Evolutionary conservation across 2,329 filamentous ascomycete genomes (phyloP).

Genomic region (Fusarium solani-melongenae): DNA sequence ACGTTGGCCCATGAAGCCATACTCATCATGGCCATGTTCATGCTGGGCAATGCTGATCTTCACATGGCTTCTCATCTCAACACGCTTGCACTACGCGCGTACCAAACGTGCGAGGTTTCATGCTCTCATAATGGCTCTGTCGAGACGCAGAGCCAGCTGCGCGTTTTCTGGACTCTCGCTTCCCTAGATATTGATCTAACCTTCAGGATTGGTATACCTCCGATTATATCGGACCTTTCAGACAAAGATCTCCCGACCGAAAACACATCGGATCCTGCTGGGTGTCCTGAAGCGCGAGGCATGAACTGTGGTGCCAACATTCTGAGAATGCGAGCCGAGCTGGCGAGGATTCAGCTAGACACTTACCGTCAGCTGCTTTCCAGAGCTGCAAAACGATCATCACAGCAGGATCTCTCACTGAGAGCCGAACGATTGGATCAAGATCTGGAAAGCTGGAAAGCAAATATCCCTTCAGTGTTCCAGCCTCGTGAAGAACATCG

Average conservation of each 20-base stretch:
- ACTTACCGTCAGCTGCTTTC: neutral
- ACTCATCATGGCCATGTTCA: neutral
- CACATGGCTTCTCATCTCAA: neutral
- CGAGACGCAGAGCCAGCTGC: neutral
- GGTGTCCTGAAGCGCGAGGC: neutral
- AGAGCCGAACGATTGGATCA: neutral
- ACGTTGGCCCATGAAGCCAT: neutral
- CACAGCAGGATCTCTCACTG: neutral
- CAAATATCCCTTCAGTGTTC: neutral
- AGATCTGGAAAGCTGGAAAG: neutral
- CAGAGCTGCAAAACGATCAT: neutral
- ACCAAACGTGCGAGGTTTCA: neutral
- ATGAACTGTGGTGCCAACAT: neutral
- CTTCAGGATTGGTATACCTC: neutral
- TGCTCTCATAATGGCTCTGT: neutral
- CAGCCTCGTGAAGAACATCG: neutral
- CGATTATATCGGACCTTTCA: neutral
- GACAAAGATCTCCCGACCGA: neutral
- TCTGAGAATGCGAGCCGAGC: neutral
- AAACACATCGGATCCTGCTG: neutral
- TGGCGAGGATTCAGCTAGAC: neutral
- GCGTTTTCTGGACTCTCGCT: neutral
- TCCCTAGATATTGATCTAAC: neutral
- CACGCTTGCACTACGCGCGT: neutral
- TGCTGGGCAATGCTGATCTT: neutral